Percentiles rank a stretch among this genome's conserved stretches.
phyloP scores from a whole-genome alignment of 768 basidiomycete species.

The Lentinula aciculospora region DNA sequence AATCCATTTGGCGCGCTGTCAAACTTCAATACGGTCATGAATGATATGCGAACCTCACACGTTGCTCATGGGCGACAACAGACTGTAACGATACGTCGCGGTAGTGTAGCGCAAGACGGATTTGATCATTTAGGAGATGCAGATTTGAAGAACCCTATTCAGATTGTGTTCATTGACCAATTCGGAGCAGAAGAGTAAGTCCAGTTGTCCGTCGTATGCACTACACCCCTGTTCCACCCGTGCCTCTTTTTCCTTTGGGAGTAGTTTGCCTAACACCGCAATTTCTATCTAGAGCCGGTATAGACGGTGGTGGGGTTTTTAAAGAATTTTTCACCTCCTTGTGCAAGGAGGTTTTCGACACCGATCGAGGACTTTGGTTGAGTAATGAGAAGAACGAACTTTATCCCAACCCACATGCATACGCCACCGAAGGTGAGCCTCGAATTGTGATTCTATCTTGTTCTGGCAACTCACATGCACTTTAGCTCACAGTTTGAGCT shows the following conservation, averaged over 20 bases:
- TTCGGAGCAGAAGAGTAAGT: slow-evolving; percentile 81
- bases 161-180: slow-evolving; percentile 91
- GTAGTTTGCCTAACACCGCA: too few species aligned
- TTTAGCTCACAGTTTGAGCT: slow-evolving; percentile 75
- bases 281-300: slow-evolving; percentile 63
- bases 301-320: slow-evolving; percentile 96
- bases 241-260: background rate
- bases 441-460: background rate
- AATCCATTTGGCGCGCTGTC: background rate
- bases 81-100: slow-evolving; percentile 60
- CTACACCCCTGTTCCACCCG: background rate
- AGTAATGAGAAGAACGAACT: slow-evolving; percentile 87
- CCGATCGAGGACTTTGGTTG: slow-evolving; percentile 91
- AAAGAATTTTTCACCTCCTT: slow-evolving; percentile 96
- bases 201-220: background rate
- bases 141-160: slow-evolving; percentile 75
- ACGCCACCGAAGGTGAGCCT: slow-evolving; percentile 77
- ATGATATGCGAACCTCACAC: background rate
- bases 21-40: background rate
- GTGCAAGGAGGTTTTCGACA: slow-evolving; percentile 92
- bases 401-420: slow-evolving; percentile 90
- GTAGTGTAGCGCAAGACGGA: slow-evolving; percentile 82
- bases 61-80: slow-evolving; percentile 16
- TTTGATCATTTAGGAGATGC: slow-evolving; percentile 77
- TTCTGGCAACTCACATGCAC: background rate